Evolutionary conservation across 225 moss, liverwort and hornwort genomes (phyloP), one percentile per base, ranked within the genome.

Genomic region (Takakia lepidozioides): DNA sequence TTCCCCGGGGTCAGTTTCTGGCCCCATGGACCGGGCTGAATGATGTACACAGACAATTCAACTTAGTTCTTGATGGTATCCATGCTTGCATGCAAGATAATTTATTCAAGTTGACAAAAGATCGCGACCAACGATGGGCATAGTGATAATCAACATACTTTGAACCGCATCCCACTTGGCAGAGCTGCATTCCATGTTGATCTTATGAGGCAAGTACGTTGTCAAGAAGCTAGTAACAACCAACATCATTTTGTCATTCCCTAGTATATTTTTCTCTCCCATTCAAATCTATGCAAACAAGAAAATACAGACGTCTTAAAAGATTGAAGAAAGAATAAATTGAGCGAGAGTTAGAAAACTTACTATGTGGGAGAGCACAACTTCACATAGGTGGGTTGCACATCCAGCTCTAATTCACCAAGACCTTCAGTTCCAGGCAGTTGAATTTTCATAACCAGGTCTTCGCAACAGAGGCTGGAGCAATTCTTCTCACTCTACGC

Each of bases 111-210:
- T n/a, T n/a, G n/a, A n/a, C n/a, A n/a, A 40, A 16, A 57, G 27
- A 29, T 59, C 62, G 22, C 75, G 64, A 8, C 68, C 75, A 17
- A 78, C 35, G 0, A 78, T 83, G 40, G 78, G 77, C 78, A 83
- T 70, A 23, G 67, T 78, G 28, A 83, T 70, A 3, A 50, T 57
- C 4, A 83, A 61, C 2, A 62, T 78, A 1, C 55, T 11, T 0
- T 59, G 64, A 8, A 58, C 67, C 0, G 65, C 55, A 67, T 83
- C 78, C 82, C 82, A 83, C 46, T 83, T 78, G 34, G 78, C 78
- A 19, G 67, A 18, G 54, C 78, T 78, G 38, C 62, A 23, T 35
- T 70, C 73, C 71, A 65, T 58, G 25, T 78, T 70, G 44, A 83
- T 70, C 45, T 70, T 83, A 57, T 83, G 78, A n/a, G 78, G 82